Conservation (phyloP, 371 early-diverging fungal genomes). For the Mucor lusitanicus region DNA sequence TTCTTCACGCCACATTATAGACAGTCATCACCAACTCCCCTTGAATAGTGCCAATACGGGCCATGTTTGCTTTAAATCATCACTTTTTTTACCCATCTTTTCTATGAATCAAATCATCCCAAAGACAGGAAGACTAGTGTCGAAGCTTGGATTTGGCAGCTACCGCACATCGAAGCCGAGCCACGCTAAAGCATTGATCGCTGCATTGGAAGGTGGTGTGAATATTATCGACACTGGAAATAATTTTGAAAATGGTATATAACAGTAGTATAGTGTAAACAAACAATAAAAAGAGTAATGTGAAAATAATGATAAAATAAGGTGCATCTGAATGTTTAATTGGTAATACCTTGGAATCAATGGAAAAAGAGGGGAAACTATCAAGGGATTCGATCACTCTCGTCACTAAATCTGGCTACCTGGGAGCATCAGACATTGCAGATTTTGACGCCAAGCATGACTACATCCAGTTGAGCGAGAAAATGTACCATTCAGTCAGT, state of each 20-base stretch:
- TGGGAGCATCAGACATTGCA: slow-evolving; percentile 30
- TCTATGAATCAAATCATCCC: slow-evolving; percentile 12
- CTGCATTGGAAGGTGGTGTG: slow-evolving; percentile 63
- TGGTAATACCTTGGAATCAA: slow-evolving; percentile 52
- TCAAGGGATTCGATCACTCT: slow-evolving; percentile 58
- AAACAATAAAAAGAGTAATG: neutral
- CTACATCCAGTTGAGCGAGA: slow-evolving; percentile 56
- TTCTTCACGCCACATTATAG: neutral
- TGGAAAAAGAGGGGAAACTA: slow-evolving; percentile 34
- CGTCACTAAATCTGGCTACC: slow-evolving; percentile 75
- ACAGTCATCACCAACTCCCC: neutral
- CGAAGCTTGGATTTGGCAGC: slow-evolving; percentile 67
- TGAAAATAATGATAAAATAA: slow-evolving; percentile 16
- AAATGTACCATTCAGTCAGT: slow-evolving; percentile 67
- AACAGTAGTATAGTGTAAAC: neutral
- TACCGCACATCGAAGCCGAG: slow-evolving; percentile 46
- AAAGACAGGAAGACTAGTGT: slow-evolving; percentile 41
- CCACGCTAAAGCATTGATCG: slow-evolving; percentile 56
- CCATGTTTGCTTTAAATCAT: neutral
- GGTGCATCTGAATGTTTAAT: slow-evolving; percentile 63
- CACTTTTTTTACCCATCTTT: neutral
- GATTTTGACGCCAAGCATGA: slow-evolving; percentile 26
- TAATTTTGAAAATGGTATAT: slow-evolving; percentile 72
- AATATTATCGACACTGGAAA: slow-evolving; percentile 77
- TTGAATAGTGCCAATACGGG: neutral